Evolutionary conservation across 2,329 filamentous ascomycete species (phyloP).

Genomic region (Beauveria pseudobassiana): DNA sequence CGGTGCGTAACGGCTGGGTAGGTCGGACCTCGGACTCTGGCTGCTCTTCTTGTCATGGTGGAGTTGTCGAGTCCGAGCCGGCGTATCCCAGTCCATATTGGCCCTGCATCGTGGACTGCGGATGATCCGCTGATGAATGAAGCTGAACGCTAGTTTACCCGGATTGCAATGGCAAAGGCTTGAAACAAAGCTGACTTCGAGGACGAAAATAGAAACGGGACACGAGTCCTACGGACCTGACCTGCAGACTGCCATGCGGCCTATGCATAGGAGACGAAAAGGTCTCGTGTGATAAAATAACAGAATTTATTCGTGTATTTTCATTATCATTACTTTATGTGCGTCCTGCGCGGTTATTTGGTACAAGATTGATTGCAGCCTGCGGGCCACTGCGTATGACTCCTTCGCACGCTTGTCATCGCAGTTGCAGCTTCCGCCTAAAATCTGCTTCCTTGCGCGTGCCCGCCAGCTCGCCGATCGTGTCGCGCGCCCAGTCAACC

Average conservation of each 20-base stretch:
- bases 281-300: no score
- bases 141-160: background rate
- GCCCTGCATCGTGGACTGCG: background rate
- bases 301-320: background rate
- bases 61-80: conserved; percentile 1
- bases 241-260: no score
- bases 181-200: no score
- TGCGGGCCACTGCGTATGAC: background rate
- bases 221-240: background rate
- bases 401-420: background rate
- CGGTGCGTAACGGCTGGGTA: background rate
- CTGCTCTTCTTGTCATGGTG: background rate
- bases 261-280: no score
- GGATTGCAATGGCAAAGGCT: no score
- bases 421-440: background rate
- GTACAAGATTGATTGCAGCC: background rate
- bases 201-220: background rate
- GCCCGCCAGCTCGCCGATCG: conserved; percentile 39
- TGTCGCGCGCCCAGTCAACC: conserved; percentile 49
- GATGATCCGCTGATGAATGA: background rate
- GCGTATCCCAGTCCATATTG: background rate
- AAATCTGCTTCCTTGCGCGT: conserved; percentile 20
- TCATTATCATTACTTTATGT: conserved; percentile 10
- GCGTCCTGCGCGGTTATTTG: conserved; percentile 8
- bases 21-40: background rate